Evolutionary conservation across 2,329 filamentous ascomycete species (phyloP).

Genomic region (Aulographum hederae): DNA sequence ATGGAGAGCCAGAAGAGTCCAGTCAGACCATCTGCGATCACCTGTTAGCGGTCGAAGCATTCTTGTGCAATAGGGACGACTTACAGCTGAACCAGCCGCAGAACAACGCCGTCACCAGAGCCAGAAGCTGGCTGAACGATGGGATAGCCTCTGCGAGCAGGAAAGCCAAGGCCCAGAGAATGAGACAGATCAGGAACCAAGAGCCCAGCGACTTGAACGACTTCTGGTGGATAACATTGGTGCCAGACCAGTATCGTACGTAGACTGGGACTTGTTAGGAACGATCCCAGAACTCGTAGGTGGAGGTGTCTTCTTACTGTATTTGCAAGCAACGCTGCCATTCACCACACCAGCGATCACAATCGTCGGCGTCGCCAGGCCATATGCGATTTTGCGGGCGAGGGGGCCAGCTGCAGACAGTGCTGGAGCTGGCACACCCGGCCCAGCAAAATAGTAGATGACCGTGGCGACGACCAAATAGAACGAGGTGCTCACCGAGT

Average conservation of each 20-base stretch:
- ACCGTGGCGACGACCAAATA: conserved; percentile 49
- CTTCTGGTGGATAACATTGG: conserved; percentile 1
- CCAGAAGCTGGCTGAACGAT: conserved; percentile 48
- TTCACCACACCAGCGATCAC: conserved; percentile 55
- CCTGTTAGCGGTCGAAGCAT: background rate
- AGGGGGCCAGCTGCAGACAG: conserved; percentile 40
- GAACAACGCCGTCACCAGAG: conserved; percentile 26
- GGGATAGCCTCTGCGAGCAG: conserved; percentile 53
- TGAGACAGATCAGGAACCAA: conserved; percentile 39
- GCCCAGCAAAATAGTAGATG: conserved; percentile 49
- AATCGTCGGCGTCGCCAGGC: conserved; percentile 51
- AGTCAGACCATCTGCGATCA: conserved; percentile 5
- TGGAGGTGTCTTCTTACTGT: too few relatives aligned
- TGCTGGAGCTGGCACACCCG: conserved; percentile 43
- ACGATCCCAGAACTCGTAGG: too few relatives aligned
- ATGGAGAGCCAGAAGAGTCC: conserved; percentile 4
- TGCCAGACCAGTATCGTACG: background rate
- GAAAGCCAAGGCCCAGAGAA: conserved; percentile 43
- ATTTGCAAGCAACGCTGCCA: conserved; percentile 46
- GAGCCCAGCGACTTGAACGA: background rate
- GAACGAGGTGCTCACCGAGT: conserved; percentile 38
- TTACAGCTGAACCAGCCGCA: conserved; percentile 49
- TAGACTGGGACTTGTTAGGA: conserved; percentile 25
- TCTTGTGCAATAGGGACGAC: conserved; percentile 9
- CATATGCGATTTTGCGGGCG: conserved; percentile 47